Base-by-base conservation (phyloP, 1,284 basidiomycete genomes). In the Stereum hirsutum region DNA sequence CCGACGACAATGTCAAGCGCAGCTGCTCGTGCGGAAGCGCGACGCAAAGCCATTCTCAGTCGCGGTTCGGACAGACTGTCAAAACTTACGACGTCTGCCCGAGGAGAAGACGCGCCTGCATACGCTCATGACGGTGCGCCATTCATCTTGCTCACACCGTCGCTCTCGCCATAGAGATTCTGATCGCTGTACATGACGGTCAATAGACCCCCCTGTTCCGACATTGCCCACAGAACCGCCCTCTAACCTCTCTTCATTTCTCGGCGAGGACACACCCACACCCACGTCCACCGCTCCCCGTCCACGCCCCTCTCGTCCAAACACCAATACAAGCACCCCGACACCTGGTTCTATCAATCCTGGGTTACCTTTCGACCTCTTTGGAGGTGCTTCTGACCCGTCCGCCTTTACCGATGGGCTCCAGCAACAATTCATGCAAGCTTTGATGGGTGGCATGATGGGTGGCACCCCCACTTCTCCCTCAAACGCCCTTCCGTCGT, bases 21-120 rank as follows among this genome's bases (percentile, higher is more conserved):
- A 50, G 72, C 80, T 59, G 74, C 75, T 49, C 74, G 75, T 50
- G 79, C 82, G 56, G 82, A 83, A 61, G 85, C 85, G 14, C 72
- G 85, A 37, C 63, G 78, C 54, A 81, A 74, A 60, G 85, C 85
- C 21, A 86, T 89, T 44, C 71, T 87, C 19, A 69, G 68, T 48
- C 68, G 83, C 45, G 78, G 82, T 11, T 66, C 65, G 21, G 83
- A 88, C 65, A 73, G 85, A 44, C 73, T 89, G 20, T 75, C 79
- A 31, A 86, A 79, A 56, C 70, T 88, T 40, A 84, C 84, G 5
- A 79, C 78, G 4, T 80, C 80, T 5, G 84, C 81, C 17, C 66
- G 85, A 42, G 83, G 84, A 26, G 81, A 84, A 44, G 81, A 85
- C 47, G 74, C 70, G 4, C 65, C 75, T 5, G 68, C 69, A n/a